Evolutionary conservation across 345 rosid species (phyloP), one percentile per base, ranked within the genome.

Genomic region (Eucalyptus sp.): DNA sequence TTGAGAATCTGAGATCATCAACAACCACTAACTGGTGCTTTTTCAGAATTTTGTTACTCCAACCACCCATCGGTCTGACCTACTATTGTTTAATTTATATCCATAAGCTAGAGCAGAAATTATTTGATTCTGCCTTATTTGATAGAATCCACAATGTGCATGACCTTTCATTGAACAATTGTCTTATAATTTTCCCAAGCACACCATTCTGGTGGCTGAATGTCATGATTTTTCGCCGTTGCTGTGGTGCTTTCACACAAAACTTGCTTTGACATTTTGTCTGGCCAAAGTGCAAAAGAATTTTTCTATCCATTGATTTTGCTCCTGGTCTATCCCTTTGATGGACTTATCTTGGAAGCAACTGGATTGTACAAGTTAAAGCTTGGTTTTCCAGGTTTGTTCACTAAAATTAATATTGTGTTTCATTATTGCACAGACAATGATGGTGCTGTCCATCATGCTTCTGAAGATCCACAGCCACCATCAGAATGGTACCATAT

Each of bases 401-500:
- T 62, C 29, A 10, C 66, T 86, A 33, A 33, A 52, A 52, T 52
- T 86, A 33, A 22, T 51, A 37, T 31, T 52, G 29, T 33, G 29
- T 52, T 33, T 52, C 14, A 51, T 86, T 86, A 60, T 89, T 90
- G 81, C 81, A 90, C 66, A 85, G 90, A 86, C 58, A 52, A 91
- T 81, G 94, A 92, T 58, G 86, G 88, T 90, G 86, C 81, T 46
- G 48, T 52, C 88, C 58, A 87, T 81, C 93, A 93, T 64, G 91
- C 86, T 68, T 87, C 89, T 37, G 96, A 94, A 92, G 89, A 88
- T 87, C 89, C 90, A 88, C 95, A 88, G 66, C 97, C 97, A 56
- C 97, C 99, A 89, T 97, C 99, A 66, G 94, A 92, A 91, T 96
- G 99, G 99, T 96, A 89, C 64, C 89, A 87, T 88, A 22, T 88